phyloP scores from a whole-genome alignment of 1,284 basidiomycete genomes.

The Mycosarcoma mackinlayi region DNA sequence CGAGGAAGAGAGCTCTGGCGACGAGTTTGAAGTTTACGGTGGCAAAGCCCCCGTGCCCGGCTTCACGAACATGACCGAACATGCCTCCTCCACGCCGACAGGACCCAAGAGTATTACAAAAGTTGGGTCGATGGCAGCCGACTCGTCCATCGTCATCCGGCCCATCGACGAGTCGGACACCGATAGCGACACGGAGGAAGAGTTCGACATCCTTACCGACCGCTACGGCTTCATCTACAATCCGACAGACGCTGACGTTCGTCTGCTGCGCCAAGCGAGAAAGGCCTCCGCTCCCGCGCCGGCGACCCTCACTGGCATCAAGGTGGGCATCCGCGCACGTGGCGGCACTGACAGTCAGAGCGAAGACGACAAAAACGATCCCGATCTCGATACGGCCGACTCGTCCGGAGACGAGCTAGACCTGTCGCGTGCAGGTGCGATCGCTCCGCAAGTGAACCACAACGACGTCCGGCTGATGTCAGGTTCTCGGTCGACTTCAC shows the following conservation, averaged over 20 bases:
- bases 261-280: constrained; percentile 78
- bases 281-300: constrained; percentile 81
- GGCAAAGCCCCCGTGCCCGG: constrained; percentile 64
- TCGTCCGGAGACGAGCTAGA: constrained; percentile 43
- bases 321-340: constrained; percentile 72
- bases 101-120: neutral
- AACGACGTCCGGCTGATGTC: constrained; percentile 13
- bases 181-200: constrained; percentile 68
- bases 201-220: constrained; percentile 78
- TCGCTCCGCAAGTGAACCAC: constrained; percentile 18
- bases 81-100: constrained; percentile 1
- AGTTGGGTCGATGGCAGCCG: neutral
- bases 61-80: constrained; percentile 34
- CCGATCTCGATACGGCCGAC: constrained; percentile 35
- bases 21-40: constrained; percentile 65
- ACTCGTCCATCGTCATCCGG: constrained; percentile 43
- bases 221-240: constrained; percentile 97
- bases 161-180: constrained; percentile 28
- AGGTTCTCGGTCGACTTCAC: constrained; percentile 14
- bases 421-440: constrained; percentile 63
- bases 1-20: constrained; percentile 61
- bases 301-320: constrained; percentile 84
- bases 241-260: constrained; percentile 77
- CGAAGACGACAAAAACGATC: constrained; percentile 45
- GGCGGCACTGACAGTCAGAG: constrained; percentile 60